Base-by-base conservation (phyloP, 805 yeast species). In the Pichia scutulata region DNA sequence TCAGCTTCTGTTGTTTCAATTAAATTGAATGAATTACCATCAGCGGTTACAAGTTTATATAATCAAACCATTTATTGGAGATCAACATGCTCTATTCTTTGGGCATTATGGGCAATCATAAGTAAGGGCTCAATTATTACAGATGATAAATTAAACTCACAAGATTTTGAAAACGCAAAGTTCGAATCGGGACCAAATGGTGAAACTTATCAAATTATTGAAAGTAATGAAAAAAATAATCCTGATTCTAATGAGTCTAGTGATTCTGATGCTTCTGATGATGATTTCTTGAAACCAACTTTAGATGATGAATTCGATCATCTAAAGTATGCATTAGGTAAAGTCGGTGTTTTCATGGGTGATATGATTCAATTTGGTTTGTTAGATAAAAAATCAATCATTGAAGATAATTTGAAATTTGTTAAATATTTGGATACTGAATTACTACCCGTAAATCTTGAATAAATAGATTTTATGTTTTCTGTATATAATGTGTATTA, bases 61-160 rank as follows among this genome's bases (percentile, higher is more conserved):
- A 80, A 84, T 57, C 88, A 87, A 54, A 76, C 82, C 28, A 69
- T 79, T 2, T 72, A 74, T 49, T 92, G 97, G 96, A 76, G 97
- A 60, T 81, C 95, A 1, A 72, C 88, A 0, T 92, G 80, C 22
- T 84, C 84, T 45, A 72, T 86, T 10, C 79, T 76, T 61, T 92
- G 99, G 99, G 76, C 84, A 5, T 62, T 90, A 25, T 92, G 99
- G 99, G 98, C 96, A 1, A 75, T 93, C 41, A 77, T 93, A 33
- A 60, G 62, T 41, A 57, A 55, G 30, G 68, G 68, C 19, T 47
- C 60, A 3, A 45, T 62, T 5, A 37, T 13, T 22, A 10, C 39
- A 37, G 13, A 18, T 42, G 48, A 46, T n/a, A 36, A 14, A 3
- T 25, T 28, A 25, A 16, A 5, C 14, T 36, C 18, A 6, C 18